Conservation (phyloP, 768 basidiomycete genomes). For the Gelatoporia subvermispora region DNA sequence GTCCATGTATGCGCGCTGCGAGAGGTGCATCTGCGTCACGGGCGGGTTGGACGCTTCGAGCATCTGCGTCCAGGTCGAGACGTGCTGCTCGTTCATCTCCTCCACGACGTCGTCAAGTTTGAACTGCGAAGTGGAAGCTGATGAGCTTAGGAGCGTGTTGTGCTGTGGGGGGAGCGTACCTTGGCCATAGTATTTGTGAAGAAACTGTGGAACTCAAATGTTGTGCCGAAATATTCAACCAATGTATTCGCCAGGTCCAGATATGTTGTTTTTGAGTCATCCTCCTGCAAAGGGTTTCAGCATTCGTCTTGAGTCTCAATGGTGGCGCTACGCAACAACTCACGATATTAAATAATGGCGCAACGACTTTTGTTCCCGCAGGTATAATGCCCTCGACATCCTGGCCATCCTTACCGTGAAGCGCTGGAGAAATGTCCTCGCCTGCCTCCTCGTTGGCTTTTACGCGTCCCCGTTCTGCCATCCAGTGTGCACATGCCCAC, state of each 20-base stretch:
- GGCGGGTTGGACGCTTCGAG: slow-evolving; percentile 65
- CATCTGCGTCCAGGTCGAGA: slow-evolving; percentile 81
- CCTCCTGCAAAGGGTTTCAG: slow-evolving; percentile 42
- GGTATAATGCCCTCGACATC: slow-evolving; percentile 60
- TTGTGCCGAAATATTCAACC: slow-evolving; percentile 70
- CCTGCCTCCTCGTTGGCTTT: slow-evolving; percentile 64
- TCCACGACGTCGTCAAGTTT: slow-evolving; percentile 67
- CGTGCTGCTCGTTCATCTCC: slow-evolving; percentile 83
- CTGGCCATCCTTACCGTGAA: slow-evolving; percentile 63
- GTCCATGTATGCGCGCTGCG: slow-evolving; percentile 65
- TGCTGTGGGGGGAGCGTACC: slow-evolving; percentile 32
- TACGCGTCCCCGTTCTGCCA: slow-evolving; percentile 51
- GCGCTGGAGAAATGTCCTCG: slow-evolving; percentile 60
- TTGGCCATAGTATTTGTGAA: slow-evolving; percentile 64
- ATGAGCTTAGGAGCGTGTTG: neutral
- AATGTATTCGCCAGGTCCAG: slow-evolving; percentile 61
- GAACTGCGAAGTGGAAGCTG: slow-evolving; percentile 45
- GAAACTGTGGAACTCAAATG: slow-evolving; percentile 75
- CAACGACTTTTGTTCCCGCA: slow-evolving; percentile 53
- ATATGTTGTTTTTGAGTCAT: slow-evolving; percentile 70
- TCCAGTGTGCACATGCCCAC: slow-evolving; percentile 79
- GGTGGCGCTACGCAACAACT: slow-evolving; percentile 13
- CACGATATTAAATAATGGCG: slow-evolving; percentile 82
- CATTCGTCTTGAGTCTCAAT: neutral
- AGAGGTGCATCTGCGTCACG: slow-evolving; percentile 64